Base-by-base conservation (phyloP, 1,284 basidiomycete species). In the Rhodotorula sp. region DNA sequence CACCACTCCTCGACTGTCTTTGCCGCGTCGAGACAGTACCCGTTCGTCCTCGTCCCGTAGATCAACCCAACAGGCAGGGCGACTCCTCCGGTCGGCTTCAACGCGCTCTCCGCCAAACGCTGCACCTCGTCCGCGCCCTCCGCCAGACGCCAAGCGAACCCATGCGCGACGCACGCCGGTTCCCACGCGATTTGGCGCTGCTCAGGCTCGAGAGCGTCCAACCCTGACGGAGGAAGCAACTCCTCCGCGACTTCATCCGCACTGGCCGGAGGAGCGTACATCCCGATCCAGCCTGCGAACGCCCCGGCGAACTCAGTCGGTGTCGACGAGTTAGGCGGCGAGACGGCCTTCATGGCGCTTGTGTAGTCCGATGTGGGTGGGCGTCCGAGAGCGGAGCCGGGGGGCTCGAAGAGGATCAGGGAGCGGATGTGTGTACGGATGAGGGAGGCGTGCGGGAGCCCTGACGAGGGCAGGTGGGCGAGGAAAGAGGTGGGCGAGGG, bases 341-440 rank as follows among this genome's bases (percentile, higher is more conserved):
- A 60, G n/a, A 66, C 67, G 31, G 52, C 9, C 1, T 54, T 52
- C 70, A 69, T 72, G n/a, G 67, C 64, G 3, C 4, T 30, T 26
- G 62, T 65, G 52, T 64, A 72, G 40, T 72, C 67, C 7, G 26
- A 20, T 4, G 70, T 69, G 1, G 59, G 47, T 0, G 67, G 37
- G 22, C 70, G 64, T 7, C 56, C 61, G 46, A 72, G 47, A 4
- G 67, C 64, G 16, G 67, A 69, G 10, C 70, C 70, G 28, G 72
- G 72, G 0, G 72, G 64, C 44, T 70, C 69, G 59, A 70, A 70
- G 40, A 70, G 52, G 30, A 71, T 37, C 22, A 65, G 6, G 28
- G 64, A 60, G 50, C 58, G 50, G 22, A 73, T 20, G 53, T 64
- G 62, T 4, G 46, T n/a, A 1, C 16, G 10, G 1, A 62, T 31